Evolutionary conservation across 495 filamentous ascomycete species (phyloP), one percentile per base, ranked within the genome.

Genomic region (Bacidia gigantensis): DNA sequence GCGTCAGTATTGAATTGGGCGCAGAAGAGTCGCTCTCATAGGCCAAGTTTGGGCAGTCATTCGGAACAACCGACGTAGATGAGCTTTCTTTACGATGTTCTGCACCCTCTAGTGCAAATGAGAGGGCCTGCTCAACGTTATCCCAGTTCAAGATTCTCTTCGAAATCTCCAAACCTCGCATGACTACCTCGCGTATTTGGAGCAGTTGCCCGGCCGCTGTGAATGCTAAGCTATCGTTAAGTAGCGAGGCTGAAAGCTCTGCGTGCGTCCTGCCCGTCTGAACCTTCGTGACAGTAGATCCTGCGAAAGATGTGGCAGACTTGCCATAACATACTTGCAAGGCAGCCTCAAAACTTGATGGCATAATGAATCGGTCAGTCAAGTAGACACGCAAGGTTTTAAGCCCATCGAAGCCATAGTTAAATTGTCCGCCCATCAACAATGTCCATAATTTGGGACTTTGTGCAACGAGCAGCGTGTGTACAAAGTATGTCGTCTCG

Each of bases 131-230:
- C 51, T 79, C 77, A 11, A 80, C 50, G 2, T 75, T 81, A 5
- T 68, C 64, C 77, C 77, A 81, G 50, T 52, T 62, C 23, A 82
- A 54, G 18, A 73, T 64, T 20, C 64, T 61, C 40, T 56, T 56
- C 11, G 74, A 75, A 50, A 74, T 63, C 12, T 73, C 64, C 14
- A 76, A 46, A 12, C 72, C 75, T 9, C 68, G 61, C 12, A 62
- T 48, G 21, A 70, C 57, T 1, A 80, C 67, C 43, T 63, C 60
- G 7, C 56, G 60, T 39, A 79, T 67, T 46, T 64, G 57, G 17
- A 82, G 61, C 22, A 77, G 61, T 32, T 69, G 67, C 10, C 74
- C 76, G 20, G 72, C 68, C 10, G 76, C 72, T 25, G 72, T 68
- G 55, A 77, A 80, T 26, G 70, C 69, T 11, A 82, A 60, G 38